Evolutionary conservation across 208 protist species (phyloP), one percentile per base, ranked within the genome.

Genomic region (Trypanosoma conorhini): DNA sequence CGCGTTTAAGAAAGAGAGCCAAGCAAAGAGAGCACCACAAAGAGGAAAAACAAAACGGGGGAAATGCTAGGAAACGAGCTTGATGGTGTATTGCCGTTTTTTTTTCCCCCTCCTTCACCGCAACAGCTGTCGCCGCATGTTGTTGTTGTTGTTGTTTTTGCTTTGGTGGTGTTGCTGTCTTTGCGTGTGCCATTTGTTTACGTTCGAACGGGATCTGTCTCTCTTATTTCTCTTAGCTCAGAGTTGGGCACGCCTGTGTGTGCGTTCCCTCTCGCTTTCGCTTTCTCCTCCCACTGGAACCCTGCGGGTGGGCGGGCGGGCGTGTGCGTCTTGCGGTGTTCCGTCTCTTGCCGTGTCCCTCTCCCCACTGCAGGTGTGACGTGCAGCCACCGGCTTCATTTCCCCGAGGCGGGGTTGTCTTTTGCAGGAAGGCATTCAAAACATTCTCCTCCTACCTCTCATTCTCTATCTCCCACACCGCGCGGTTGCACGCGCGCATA

Each of bases 101-200:
- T 72, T 72, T 62, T 59, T 0, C 8, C 19, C 56, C 1, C 13
- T 61, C 21, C 1, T 15, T 30, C 4, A 31, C 21, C 21, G 30
- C 26, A 12, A n/a, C 0, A 9, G 26, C 31, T 12, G 15, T 46
- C 8, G 42, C 8, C n/a, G 30, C 42, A 74, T 26, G 26, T 61
- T 55, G 8, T 46, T 50, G 58, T 68, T 31, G 5, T 12, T n/a
- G 22, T 71, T 77, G 63, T 71, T 72, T 61, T 40, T 67, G 52
- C 24, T 38, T 56, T 65, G 28, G 31, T 44, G 5, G 33, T n/a
- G 28, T 50, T 35, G 38, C n/a, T 57, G 15, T 60, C 5, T 40
- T 12, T 70, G 13, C 24, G 7, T 42, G 67, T n/a, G 33, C 66
- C 10, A n/a, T 67, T 5, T 40, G 35, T n/a, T 56, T 30, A 24